Conservation (phyloP, 2,329 filamentous ascomycete species). For the Cercospora citrullina region DNA sequence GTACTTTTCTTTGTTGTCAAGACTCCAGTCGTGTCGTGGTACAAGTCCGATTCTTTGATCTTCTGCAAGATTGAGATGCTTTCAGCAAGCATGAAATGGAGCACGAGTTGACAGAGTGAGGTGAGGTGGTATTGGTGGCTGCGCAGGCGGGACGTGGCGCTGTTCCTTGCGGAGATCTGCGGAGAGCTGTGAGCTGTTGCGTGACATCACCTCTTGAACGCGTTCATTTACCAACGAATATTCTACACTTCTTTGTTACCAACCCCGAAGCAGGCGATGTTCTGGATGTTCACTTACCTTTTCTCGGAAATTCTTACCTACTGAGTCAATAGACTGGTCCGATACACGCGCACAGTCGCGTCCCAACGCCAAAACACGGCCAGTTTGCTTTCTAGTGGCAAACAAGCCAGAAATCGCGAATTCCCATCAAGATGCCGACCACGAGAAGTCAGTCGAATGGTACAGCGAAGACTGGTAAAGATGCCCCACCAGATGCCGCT, state of each 20-base stretch:
- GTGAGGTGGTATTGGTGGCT: background rate
- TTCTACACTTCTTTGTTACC: background rate
- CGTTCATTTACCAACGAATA: background rate
- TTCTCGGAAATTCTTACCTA: background rate
- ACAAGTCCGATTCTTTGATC: background rate
- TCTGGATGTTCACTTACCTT: background rate
- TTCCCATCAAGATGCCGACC: background rate
- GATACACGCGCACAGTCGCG: background rate
- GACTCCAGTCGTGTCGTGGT: background rate
- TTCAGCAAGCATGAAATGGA: background rate
- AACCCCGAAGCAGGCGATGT: background rate
- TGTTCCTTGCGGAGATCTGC: background rate
- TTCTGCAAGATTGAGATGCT: background rate
- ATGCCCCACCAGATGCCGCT: background rate
- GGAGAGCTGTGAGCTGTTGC: background rate
- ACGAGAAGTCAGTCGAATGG: constrained; percentile 1
- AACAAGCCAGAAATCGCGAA: background rate
- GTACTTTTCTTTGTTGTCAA: background rate
- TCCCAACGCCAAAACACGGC: background rate
- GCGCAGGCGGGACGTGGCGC: background rate
- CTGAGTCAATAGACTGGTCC: background rate
- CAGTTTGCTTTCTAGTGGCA: background rate
- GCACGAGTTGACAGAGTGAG: background rate
- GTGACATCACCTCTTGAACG: background rate
- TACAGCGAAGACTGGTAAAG: background rate